Conservation (phyloP, 2,329 filamentous ascomycete species). For the Penicillium sp. region DNA sequence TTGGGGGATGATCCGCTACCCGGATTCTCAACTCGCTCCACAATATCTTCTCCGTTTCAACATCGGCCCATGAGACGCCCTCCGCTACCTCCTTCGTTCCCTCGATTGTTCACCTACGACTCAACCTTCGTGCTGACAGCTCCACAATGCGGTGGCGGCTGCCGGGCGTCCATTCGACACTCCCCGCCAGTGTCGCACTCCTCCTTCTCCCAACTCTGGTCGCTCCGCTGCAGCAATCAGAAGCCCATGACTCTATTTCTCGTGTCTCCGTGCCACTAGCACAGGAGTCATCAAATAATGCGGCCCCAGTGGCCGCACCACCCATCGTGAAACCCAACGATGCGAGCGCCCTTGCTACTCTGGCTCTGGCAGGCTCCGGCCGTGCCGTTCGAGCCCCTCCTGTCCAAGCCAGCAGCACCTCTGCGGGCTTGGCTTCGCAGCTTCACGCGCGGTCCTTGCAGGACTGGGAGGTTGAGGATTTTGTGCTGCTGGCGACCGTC, state of each 20-base stretch:
- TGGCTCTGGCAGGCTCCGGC: conserved; percentile 72
- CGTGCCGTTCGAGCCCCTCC: conserved; percentile 89
- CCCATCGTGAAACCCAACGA: conserved; percentile 44
- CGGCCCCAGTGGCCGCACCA: conserved; percentile 15
- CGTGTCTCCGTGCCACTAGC: conserved; percentile 24
- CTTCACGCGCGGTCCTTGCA: conserved; percentile 91
- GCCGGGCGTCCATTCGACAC: conserved; percentile 49
- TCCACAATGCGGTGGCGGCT: conserved; percentile 57
- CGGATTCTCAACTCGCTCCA: conserved; percentile 18
- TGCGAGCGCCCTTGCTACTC: conserved; percentile 94
- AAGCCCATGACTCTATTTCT: conserved; percentile 22
- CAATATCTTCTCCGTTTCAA: conserved; percentile 2
- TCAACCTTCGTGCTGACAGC: conserved; percentile 28
- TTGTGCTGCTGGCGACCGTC: conserved; percentile 99
- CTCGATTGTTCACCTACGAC: not conserved
- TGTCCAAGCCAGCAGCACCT: conserved; percentile 57
- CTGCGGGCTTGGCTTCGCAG: conserved; percentile 67
- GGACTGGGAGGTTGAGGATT: conserved; percentile 99
- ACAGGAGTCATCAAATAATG: conserved; percentile 10
- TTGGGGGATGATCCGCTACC: conserved; percentile 21
- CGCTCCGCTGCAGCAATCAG: conserved; percentile 55
- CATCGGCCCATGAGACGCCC: conserved; percentile 8
- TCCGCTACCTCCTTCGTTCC: not conserved
- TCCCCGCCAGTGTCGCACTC: conserved; percentile 50
- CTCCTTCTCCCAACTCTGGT: conserved; percentile 53